A percentile compares a stretch with the other conserved stretches of the same genome.
Evolutionary conservation across 2,329 filamentous ascomycete genomes (phyloP).

Genomic region (Sclerotinia subarctica): DNA sequence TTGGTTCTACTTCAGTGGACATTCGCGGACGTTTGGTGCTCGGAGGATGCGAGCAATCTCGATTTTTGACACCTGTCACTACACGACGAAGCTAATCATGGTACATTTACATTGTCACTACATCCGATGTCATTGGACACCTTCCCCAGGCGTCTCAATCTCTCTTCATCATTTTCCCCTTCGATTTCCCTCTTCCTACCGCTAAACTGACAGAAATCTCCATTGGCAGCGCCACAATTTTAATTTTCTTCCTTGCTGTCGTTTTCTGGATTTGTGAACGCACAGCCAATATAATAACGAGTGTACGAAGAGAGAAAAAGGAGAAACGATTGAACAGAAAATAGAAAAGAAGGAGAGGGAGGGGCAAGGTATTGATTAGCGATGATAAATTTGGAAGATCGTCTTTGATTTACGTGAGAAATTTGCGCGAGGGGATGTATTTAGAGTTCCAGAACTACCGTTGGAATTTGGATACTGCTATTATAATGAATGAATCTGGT

Average conservation of each 20-base stretch:
- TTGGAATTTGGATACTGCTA: neutral
- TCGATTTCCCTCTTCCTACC: neutral
- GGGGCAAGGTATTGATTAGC: neutral
- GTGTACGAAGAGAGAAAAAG: slow-evolving; percentile 33
- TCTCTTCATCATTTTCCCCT: neutral
- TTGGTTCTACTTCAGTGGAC: slow-evolving; percentile 24
- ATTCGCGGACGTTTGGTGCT: slow-evolving; percentile 28
- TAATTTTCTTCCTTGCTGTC: neutral
- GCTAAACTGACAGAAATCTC: neutral
- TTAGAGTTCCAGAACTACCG: neutral
- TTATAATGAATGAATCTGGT: neutral
- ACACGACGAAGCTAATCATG: slow-evolving; percentile 21
- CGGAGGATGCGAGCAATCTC: slow-evolving; percentile 30
- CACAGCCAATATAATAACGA: neutral
- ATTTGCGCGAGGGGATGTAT: no score
- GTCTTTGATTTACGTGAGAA: neutral
- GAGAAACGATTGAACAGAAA: neutral
- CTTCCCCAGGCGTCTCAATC: neutral
- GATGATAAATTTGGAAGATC: neutral
- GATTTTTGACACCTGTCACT: slow-evolving; percentile 23
- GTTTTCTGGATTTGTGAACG: neutral
- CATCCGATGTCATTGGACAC: neutral
- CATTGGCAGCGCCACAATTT: neutral
- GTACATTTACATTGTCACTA: slow-evolving; percentile 2
- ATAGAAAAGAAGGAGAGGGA: neutral